These are phyloP conservation scores for Coniochaeta hoffmannii DNA, from an alignment of 2,329 filamentous ascomycete genomes.

Conservation along the genomic window DNA sequence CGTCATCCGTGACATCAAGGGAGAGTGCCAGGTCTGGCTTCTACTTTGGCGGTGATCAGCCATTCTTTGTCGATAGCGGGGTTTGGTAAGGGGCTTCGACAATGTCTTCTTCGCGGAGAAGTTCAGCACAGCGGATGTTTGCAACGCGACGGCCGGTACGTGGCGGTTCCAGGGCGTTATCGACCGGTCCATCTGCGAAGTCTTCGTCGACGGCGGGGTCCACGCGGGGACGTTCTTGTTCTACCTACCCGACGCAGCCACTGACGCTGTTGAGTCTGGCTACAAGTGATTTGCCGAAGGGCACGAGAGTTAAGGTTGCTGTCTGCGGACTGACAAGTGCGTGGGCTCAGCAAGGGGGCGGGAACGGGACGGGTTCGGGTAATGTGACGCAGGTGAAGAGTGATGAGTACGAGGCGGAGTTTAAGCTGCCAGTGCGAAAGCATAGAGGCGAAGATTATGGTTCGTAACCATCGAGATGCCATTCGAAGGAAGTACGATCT, in stretches of 20 bases:
- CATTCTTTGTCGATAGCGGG: constrained; percentile 45
- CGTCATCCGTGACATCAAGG: constrained; percentile 36
- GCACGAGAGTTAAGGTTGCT: constrained; percentile 25
- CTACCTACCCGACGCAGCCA: constrained; percentile 38
- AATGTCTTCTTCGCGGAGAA: constrained; percentile 46
- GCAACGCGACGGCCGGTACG: constrained; percentile 12
- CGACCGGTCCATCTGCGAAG: constrained; percentile 46
- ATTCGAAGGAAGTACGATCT: too few species aligned
- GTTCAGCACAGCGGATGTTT: constrained; percentile 27
- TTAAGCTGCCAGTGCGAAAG: not conserved
- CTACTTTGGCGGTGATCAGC: constrained; percentile 37
- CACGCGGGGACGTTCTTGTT: constrained; percentile 42
- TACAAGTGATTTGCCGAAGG: constrained; percentile 25
- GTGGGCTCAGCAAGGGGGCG: constrained; percentile 22
- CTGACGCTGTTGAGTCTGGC: constrained; percentile 28
- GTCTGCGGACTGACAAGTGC: constrained; percentile 29
- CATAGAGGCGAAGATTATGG: not conserved
- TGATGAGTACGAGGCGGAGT: not conserved
- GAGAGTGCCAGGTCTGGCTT: constrained; percentile 43
- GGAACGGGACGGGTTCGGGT: constrained; percentile 16
- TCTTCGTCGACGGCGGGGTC: constrained; percentile 45
- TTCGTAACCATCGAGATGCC: not conserved
- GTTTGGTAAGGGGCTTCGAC: constrained; percentile 29
- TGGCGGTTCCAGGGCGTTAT: constrained; percentile 37
- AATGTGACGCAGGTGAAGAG: constrained; percentile 13